These are phyloP conservation scores for Rosa rugosa DNA, from an alignment of 306 rosid species.

Conservation along the genomic window DNA sequence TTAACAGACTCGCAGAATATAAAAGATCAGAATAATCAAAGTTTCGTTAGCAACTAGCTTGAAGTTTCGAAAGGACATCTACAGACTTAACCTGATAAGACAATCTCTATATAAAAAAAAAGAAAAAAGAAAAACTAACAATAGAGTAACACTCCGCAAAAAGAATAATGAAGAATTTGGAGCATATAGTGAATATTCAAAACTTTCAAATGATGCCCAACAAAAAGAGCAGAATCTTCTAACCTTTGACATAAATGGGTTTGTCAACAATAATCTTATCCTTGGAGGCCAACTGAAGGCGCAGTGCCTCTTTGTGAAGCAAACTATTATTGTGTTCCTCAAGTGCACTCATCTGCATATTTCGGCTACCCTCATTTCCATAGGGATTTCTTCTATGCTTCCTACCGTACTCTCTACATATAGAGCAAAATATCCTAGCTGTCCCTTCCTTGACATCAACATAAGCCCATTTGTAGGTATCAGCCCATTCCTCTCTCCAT, in stretches of 20 bases:
- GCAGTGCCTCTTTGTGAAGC: constrained; percentile 99
- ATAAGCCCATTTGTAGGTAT: constrained; percentile 97
- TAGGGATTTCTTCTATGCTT: constrained; percentile 97
- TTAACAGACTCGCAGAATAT: neutral
- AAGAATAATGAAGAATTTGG: neutral
- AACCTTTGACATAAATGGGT: constrained; percentile 92
- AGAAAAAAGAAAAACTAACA: neutral
- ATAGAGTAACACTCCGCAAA: neutral
- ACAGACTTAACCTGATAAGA: neutral
- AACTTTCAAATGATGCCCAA: constrained; percentile 8
- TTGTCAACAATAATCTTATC: constrained; percentile 83
- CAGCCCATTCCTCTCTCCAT: constrained; percentile 99
- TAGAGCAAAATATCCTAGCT: constrained; percentile 96
- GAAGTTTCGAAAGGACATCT: neutral
- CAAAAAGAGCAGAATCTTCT: constrained; percentile 24
- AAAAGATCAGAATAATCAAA: neutral
- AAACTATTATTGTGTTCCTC: constrained; percentile 97
- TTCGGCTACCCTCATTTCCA: constrained; percentile 98
- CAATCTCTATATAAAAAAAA: neutral
- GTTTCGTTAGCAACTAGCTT: constrained; percentile 4
- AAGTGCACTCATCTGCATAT: constrained; percentile 99
- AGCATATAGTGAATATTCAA: neutral
- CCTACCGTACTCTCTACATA: constrained; percentile 93
- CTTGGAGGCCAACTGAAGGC: constrained; percentile 95
- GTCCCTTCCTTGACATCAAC: constrained; percentile 96